Evolutionary conservation across 2,329 filamentous ascomycete species (phyloP).

Genomic region (Sporothrix humicola): DNA sequence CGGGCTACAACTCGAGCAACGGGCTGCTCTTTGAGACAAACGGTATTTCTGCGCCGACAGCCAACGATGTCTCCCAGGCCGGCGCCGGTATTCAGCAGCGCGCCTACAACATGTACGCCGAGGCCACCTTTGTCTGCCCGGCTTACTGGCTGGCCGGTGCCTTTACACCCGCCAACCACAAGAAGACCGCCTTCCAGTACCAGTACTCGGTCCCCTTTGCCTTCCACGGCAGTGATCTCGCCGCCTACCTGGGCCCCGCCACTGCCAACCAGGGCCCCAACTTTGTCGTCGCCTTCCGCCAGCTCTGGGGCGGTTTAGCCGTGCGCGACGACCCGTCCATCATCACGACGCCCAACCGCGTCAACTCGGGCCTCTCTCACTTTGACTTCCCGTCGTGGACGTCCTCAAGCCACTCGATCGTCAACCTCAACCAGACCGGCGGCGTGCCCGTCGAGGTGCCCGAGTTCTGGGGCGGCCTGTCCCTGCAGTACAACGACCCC

Average conservation of each 20-base stretch:
- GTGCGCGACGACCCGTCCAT: constrained; percentile 45
- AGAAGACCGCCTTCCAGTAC: constrained; percentile 49
- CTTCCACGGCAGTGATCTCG: constrained; percentile 45
- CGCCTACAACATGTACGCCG: constrained; percentile 56
- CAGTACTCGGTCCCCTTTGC: constrained; percentile 50
- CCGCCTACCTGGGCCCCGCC: constrained; percentile 43
- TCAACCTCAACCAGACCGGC: constrained; percentile 32
- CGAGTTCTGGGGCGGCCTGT: constrained; percentile 21
- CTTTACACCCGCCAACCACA: constrained; percentile 43
- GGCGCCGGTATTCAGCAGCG: constrained; percentile 57
- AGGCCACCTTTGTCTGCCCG: constrained; percentile 60
- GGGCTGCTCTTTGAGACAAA: constrained; percentile 46
- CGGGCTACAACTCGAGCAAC: constrained; percentile 37
- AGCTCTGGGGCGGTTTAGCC: constrained; percentile 50
- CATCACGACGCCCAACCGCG: background rate
- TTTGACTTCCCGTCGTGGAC: constrained; percentile 22
- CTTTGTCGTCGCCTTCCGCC: constrained; percentile 39
- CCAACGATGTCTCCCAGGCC: constrained; percentile 41
- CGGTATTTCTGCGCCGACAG: constrained; percentile 41
- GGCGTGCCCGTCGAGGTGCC: background rate
- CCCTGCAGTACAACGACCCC: constrained; percentile 40
- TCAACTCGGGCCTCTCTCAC: background rate
- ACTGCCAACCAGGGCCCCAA: constrained; percentile 39
- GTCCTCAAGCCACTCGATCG: background rate
- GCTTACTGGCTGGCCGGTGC: constrained; percentile 58